phyloP scores from a whole-genome alignment of 257 asterid species.

The Linaria vulgaris region DNA sequence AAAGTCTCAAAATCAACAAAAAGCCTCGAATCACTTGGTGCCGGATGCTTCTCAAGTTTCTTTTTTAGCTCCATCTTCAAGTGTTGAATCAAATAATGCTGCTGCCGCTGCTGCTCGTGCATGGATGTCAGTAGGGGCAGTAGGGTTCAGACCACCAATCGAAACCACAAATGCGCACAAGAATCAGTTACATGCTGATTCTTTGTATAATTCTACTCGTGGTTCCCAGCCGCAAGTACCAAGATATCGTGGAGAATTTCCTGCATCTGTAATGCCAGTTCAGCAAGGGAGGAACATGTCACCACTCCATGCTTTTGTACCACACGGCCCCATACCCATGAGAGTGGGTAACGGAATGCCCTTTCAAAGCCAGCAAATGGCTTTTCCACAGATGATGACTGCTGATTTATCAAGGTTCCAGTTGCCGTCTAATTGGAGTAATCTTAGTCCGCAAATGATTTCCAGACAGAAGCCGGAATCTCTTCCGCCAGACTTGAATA shows the following conservation, averaged over 20 bases:
- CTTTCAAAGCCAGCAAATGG: constrained; percentile 55
- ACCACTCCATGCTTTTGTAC: constrained; percentile 50
- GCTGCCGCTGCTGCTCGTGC: constrained; percentile 81
- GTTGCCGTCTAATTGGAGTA: constrained; percentile 61
- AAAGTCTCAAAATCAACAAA: constrained; percentile 62
- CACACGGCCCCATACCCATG: constrained; percentile 53
- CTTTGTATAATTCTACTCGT: constrained; percentile 52
- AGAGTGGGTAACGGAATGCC: constrained; percentile 50
- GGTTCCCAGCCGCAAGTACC: constrained; percentile 49
- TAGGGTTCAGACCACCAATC: constrained; percentile 53
- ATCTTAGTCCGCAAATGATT: constrained; percentile 54
- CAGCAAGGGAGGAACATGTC: constrained; percentile 43
- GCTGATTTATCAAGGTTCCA: constrained; percentile 86
- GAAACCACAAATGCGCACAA: constrained; percentile 40
- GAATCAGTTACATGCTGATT: constrained; percentile 53
- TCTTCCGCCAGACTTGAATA: constrained; percentile 86
- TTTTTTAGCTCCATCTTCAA: constrained; percentile 31
- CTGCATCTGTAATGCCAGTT: constrained; percentile 42
- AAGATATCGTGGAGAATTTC: constrained; percentile 51
- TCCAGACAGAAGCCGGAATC: constrained; percentile 67
- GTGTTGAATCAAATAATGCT: constrained; percentile 56
- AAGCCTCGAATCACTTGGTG: constrained; percentile 34
- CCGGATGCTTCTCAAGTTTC: constrained; percentile 32
- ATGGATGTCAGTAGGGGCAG: constrained; percentile 96
- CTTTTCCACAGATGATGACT: constrained; percentile 55